Conservation (phyloP, 805 yeast genomes). For the Metschnikowia drakensbergensis region DNA sequence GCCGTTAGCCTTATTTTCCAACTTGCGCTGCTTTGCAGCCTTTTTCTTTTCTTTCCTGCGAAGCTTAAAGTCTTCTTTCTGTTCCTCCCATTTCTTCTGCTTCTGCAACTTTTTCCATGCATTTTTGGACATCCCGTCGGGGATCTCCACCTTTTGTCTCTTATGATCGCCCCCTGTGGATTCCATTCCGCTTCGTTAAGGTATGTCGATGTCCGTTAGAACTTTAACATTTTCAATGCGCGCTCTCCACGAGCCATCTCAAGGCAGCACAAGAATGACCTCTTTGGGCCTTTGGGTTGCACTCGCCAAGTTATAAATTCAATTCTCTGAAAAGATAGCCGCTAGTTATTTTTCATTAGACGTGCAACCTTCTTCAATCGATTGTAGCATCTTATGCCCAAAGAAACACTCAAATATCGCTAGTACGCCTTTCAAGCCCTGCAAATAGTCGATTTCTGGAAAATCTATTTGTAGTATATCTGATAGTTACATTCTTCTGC, state of each 20-base stretch:
- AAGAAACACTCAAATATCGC: too few relatives aligned
- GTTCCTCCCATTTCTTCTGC: constrained; percentile 55
- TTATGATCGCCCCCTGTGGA: constrained; percentile 4
- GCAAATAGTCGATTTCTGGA: too few relatives aligned
- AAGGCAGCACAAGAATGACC: not conserved
- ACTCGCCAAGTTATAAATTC: too few relatives aligned
- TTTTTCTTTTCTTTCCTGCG: constrained; percentile 53
- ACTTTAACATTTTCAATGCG: constrained; percentile 2
- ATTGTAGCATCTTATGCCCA: too few relatives aligned
- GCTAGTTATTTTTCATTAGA: too few relatives aligned
- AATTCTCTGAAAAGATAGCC: too few relatives aligned
- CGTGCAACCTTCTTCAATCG: too few relatives aligned
- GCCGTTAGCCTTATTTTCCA: constrained; percentile 23
- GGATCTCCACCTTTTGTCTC: constrained; percentile 37
- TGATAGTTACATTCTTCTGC: too few relatives aligned
- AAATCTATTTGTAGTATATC: too few relatives aligned
- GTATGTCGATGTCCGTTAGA: not conserved
- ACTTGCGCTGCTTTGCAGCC: constrained; percentile 23
- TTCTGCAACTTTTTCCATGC: constrained; percentile 77
- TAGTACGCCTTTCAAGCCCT: too few relatives aligned
- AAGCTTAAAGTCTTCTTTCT: constrained; percentile 56
- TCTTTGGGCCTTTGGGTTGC: not conserved
- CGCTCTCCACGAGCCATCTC: constrained; percentile 1
- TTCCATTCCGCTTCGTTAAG: not conserved
- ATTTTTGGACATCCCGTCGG: constrained; percentile 83